A percentile compares a stretch with the other conserved stretches of the same genome.
These are phyloP conservation scores for Malassezia nana DNA, from an alignment of 1,284 basidiomycete species.

Conservation along the genomic window DNA sequence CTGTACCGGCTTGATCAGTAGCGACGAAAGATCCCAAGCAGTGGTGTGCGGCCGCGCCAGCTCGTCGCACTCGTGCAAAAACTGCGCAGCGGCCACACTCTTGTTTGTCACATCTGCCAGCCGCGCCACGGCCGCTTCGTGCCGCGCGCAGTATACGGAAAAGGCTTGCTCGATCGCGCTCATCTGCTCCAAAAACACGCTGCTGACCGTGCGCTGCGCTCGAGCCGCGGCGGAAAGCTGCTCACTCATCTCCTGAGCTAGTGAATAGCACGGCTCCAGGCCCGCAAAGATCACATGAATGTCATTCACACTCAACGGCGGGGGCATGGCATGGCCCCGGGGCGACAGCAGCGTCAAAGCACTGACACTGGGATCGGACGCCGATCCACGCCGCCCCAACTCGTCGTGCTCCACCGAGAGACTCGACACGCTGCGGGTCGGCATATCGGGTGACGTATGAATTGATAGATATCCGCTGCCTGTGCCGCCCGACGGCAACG, in stretches of 20 bases:
- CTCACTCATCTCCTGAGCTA: slow-evolving; percentile 59
- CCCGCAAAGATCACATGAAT: slow-evolving; percentile 68
- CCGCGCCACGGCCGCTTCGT: slow-evolving; percentile 65
- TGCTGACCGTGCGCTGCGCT: slow-evolving; percentile 61
- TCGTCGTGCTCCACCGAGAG: slow-evolving; percentile 3
- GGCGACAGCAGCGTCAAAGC: not conserved
- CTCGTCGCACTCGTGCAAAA: slow-evolving; percentile 48
- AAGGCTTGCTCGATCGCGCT: slow-evolving; percentile 68
- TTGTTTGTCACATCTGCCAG: slow-evolving; percentile 25
- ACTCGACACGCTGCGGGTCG: not conserved
- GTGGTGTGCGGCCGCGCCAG: slow-evolving; percentile 51
- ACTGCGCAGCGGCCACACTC: slow-evolving; percentile 30
- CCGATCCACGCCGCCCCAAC: too few relatives aligned
- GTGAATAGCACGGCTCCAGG: slow-evolving; percentile 62
- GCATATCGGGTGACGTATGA: not conserved
- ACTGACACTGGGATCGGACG: too few relatives aligned
- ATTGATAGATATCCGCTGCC: not conserved
- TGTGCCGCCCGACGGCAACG: slow-evolving; percentile 5
- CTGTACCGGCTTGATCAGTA: slow-evolving; percentile 61
- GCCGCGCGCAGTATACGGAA: slow-evolving; percentile 74
- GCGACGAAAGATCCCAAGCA: slow-evolving; percentile 84
- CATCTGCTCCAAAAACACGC: slow-evolving; percentile 66
- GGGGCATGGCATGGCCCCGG: not conserved
- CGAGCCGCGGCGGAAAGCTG: slow-evolving; percentile 47
- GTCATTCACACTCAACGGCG: slow-evolving; percentile 60